phyloP scores from a whole-genome alignment of 208 protist species.

The Trypanosoma congolense region DNA sequence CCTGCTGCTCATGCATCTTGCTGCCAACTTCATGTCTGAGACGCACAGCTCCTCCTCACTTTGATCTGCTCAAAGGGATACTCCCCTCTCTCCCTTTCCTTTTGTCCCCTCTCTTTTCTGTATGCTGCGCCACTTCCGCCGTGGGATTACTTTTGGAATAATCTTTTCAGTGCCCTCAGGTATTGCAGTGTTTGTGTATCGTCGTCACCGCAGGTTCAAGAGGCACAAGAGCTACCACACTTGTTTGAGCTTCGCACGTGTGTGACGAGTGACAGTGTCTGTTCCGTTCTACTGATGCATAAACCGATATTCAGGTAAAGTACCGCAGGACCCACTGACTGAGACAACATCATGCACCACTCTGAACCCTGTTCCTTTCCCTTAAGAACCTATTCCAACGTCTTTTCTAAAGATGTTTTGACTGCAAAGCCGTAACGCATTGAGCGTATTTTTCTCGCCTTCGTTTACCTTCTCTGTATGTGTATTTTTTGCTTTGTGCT shows the following conservation, averaged over 20 bases:
- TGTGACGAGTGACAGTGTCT: too few species aligned
- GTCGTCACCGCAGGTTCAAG: conserved; percentile 17
- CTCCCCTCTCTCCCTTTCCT: not conserved
- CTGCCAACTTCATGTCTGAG: not conserved
- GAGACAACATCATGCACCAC: conserved; percentile 31
- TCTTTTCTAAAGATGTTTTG: too few species aligned
- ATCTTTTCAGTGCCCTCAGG: conserved; percentile 8
- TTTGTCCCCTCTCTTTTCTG: not conserved
- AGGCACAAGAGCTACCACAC: conserved; percentile 15
- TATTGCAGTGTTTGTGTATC: conserved; percentile 1
- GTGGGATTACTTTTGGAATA: too few species aligned
- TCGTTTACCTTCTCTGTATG: too few species aligned
- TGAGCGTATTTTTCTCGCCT: too few species aligned
- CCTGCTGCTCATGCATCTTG: not conserved
- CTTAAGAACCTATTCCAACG: too few species aligned
- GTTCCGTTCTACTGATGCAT: conserved; percentile 15
- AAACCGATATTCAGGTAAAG: conserved; percentile 29
- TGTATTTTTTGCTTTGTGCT: too few species aligned
- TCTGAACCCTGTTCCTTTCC: conserved; percentile 8
- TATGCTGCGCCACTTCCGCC: not conserved
- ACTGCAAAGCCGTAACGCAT: too few species aligned
- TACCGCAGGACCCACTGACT: conserved; percentile 19
- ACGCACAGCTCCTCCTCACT: not conserved
- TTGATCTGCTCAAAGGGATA: conserved; percentile 4
- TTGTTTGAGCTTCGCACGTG: too few species aligned